Base-by-base conservation (phyloP, 768 basidiomycete genomes). In the Gautieria morchelliformis region DNA sequence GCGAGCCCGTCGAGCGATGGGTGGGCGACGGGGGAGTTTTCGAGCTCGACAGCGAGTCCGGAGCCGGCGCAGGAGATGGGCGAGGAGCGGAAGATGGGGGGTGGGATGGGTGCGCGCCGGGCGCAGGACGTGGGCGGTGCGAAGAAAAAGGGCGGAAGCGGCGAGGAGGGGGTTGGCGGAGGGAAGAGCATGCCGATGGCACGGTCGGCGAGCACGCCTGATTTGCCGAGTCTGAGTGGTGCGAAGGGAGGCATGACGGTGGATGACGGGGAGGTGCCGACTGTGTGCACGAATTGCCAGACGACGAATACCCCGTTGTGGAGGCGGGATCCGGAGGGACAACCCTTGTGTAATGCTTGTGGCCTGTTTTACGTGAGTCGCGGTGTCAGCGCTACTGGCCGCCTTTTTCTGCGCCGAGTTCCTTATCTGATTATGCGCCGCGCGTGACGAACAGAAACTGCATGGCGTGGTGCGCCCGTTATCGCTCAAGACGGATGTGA, bases 401-500 rank as follows among this genome's bases (percentile, higher is more conserved):
- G 14, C 10, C 14, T 37, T 37, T 37, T 50, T 39, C 27, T 27
- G 5, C 27, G 27, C 27, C 27, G 27, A 27, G 27, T 27, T 24
- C 12, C 15, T 45, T 0, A 12, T 37, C 59, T 58, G 55, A 33
- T 48, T 35, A 9, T 32, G 12, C 39, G 17, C 32, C 8, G n/a
- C n/a, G 33, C 33, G 8, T 44, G 24, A 15, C 39, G 57, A 37
- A 37, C 63, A 94, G 90, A 97, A 97, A 84, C 74, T 98, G 40
- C 95, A 98, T 65, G 93, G 93, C 48, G 93, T 97, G 51, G 89
- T 93, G 6, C 81, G 95, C 54, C 95, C 95, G 8, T 74, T 95
- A 61, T 94, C 93, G 40, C 79, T 98, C 60, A 96, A 96, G 79
- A 97, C 94, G 44, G 92, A 97, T 68, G 87, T 94, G 47, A 96